Percentiles rank a stretch among this genome's conserved stretches.
Evolutionary conservation across 495 filamentous ascomycete genomes (phyloP).

Genomic region (Aspergillus sclerotiicarbonarius): DNA sequence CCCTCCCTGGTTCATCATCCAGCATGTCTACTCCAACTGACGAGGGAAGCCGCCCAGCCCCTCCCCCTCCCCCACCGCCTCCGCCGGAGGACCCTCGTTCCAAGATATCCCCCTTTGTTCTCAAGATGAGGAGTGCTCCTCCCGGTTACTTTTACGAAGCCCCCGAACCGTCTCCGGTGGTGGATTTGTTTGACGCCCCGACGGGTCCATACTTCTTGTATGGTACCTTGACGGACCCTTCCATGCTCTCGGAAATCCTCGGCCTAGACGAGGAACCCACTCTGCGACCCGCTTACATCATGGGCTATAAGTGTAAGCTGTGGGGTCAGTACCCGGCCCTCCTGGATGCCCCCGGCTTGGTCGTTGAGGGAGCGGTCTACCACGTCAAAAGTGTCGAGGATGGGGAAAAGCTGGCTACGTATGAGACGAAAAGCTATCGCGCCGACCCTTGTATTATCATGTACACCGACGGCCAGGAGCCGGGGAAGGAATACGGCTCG

Average conservation of each 20-base stretch:
- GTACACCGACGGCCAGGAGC: conserved; percentile 22
- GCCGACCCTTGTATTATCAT: conserved; percentile 19
- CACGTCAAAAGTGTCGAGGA: conserved; percentile 19
- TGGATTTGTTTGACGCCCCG: conserved; percentile 13
- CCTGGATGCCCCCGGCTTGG: conserved; percentile 15
- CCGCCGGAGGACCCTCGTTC: conserved; percentile 11
- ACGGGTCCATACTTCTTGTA: conserved; percentile 36
- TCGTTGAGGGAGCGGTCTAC: conserved; percentile 27
- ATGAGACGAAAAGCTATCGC: conserved; percentile 30
- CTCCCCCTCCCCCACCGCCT: conserved; percentile 14
- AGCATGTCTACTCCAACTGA: background rate
- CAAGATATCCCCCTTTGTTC: conserved; percentile 16
- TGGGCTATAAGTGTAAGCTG: conserved; percentile 21
- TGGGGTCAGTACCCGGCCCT: conserved; percentile 33
- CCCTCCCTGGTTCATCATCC: no score
- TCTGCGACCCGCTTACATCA: conserved; percentile 17
- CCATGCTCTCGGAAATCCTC: conserved; percentile 20
- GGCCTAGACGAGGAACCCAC: conserved; percentile 12
- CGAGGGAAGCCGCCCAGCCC: background rate
- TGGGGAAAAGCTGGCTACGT: conserved; percentile 24
- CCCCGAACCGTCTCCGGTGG: conserved; percentile 4
- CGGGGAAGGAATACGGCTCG: conserved; percentile 17
- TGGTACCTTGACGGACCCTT: conserved; percentile 27
- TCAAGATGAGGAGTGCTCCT: conserved; percentile 15
- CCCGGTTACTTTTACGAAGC: conserved; percentile 17